phyloP scores from a whole-genome alignment of 2,329 filamentous ascomycete species.

The Aspergillus fumigatiaffinis region DNA sequence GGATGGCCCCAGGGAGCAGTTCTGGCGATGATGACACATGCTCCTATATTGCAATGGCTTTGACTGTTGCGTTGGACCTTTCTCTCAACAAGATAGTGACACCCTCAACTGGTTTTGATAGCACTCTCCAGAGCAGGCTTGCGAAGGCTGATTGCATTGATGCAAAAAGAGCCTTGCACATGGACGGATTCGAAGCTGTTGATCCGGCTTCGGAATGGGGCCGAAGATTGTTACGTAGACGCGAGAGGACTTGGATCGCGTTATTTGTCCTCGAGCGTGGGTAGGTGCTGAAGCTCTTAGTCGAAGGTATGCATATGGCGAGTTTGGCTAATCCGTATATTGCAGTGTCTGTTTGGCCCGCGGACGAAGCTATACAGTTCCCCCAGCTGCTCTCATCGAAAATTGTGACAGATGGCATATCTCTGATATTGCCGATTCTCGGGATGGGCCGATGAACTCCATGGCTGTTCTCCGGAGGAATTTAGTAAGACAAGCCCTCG shows the following conservation, averaged over 20 bases:
- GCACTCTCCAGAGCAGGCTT: constrained; percentile 47
- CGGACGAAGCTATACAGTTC: constrained; percentile 65
- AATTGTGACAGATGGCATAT: constrained; percentile 68
- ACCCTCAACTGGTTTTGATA: constrained; percentile 49
- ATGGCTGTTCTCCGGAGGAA: constrained; percentile 67
- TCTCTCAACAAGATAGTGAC: constrained; percentile 67
- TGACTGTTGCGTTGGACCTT: constrained; percentile 65
- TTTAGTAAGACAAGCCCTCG: constrained; percentile 45
- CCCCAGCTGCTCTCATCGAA: constrained; percentile 61
- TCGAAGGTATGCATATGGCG: background rate
- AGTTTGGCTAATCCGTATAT: background rate
- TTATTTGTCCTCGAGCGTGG: constrained; percentile 70
- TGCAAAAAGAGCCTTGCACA: constrained; percentile 58
- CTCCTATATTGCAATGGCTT: constrained; percentile 65
- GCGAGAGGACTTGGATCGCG: constrained; percentile 68
- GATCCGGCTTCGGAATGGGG: constrained; percentile 60
- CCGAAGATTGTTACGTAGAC: constrained; percentile 57
- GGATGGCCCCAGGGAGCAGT: constrained; percentile 55
- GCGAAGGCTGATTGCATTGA: constrained; percentile 66
- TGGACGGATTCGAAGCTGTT: constrained; percentile 65
- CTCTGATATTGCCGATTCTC: constrained; percentile 59
- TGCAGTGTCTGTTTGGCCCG: constrained; percentile 63
- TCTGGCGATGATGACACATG: constrained; percentile 65
- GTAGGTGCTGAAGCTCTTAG: constrained; percentile 26
- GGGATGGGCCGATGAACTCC: constrained; percentile 68